Base-by-base conservation (phyloP, 345 rosid genomes). In the Salix caprea region DNA sequence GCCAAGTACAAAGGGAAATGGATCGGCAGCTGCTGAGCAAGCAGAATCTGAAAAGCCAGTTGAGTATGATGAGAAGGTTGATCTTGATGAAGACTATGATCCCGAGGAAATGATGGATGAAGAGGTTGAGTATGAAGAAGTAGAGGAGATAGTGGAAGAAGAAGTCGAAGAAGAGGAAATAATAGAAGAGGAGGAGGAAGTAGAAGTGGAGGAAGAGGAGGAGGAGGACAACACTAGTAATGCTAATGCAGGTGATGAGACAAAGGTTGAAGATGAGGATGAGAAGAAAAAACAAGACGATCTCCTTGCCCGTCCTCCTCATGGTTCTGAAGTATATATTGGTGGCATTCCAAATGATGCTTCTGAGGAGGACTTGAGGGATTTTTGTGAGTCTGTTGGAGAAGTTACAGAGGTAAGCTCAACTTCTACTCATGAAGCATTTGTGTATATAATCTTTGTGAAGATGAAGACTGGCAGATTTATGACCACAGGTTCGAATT, bases 301-400 rank as follows among this genome's bases (percentile, higher is more conserved):
- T 75, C 98, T 95, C 67, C 84, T 95, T n/a, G 82, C 96, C 12
- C 93, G 86, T 78, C 99, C 99, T 75, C 91, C 98, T 24, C 99
- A 93, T 83, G 98, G 97, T 40, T 91, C 99, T 46, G 94, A 93
- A 86, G 91, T 93, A 64, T 95, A 91, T 77, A 84, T 95, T 8
- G 98, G 99, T 40, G 90, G 96, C 24, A 85, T 95, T 82, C 97
- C 96, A 74, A 84, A 83, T 67, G 89, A 90, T 85, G 85, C 87
- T 77, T 78, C 94, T 67, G 93, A 95, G 77, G 88, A 87, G 24
- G 97, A 95, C 65, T 78, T 93, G 76, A 90, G 81, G 83, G 74
- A 80, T 72, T 90, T 95, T 77, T 95, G 97, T 74, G 90, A 90
- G 81, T 89, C 97, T 54, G 77, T 89, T 72, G 99, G 99, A 76